phyloP scores from a whole-genome alignment of 2,329 filamentous ascomycete species.

The Microdochium bolleyi region DNA sequence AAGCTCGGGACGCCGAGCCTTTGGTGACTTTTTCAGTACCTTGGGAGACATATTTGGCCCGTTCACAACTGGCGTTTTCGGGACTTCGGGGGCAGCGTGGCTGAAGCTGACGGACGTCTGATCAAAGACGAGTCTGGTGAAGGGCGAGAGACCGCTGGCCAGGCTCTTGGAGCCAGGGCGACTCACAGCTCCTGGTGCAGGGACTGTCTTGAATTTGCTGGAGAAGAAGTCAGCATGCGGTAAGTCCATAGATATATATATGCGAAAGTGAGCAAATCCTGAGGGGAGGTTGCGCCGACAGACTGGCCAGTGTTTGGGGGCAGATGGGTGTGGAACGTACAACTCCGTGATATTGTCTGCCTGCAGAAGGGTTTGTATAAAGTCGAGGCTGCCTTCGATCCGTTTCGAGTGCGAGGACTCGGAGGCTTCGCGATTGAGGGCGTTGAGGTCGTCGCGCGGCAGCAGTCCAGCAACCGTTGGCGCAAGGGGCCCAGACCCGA shows the following conservation, averaged over 20 bases:
- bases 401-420: conserved; percentile 52
- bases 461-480: conserved; percentile 43
- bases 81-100: conserved; percentile 27
- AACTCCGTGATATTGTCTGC: conserved; percentile 63
- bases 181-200: conserved; percentile 22
- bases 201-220: conserved; percentile 51
- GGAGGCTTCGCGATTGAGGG: conserved; percentile 63
- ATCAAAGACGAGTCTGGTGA: conserved; percentile 39
- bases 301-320: background rate
- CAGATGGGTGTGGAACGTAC: conserved; percentile 31
- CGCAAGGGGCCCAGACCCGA: conserved; percentile 48
- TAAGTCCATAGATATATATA: background rate
- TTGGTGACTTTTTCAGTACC: conserved; percentile 20
- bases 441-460: conserved; percentile 49
- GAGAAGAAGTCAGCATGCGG: background rate
- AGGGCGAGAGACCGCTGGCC: conserved; percentile 37
- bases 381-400: conserved; percentile 63
- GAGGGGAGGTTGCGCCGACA: background rate
- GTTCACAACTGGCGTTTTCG: conserved; percentile 16
- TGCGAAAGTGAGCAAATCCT: background rate
- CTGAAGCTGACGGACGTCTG: conserved; percentile 31
- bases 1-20: conserved; percentile 17
- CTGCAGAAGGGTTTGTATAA: conserved; percentile 67
- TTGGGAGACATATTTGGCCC: conserved; percentile 17
- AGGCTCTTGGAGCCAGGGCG: conserved; percentile 20